A percentile compares a stretch with the other conserved stretches of the same genome.
phyloP scores from a whole-genome alignment of 1,284 basidiomycete species.

The Paramarasmius palmivorus region DNA sequence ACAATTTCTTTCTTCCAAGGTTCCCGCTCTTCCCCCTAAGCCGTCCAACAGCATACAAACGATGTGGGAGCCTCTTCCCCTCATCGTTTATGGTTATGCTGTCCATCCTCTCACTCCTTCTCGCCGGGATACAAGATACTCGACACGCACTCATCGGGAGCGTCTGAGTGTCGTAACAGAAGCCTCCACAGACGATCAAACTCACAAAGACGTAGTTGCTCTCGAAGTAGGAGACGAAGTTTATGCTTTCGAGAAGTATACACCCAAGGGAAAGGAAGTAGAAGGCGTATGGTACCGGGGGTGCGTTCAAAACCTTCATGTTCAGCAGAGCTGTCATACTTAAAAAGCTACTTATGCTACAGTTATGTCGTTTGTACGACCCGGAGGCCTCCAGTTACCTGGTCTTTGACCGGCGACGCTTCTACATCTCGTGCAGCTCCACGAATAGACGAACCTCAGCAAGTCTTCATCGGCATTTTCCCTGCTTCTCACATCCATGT shows the following conservation, averaged over 20 bases:
- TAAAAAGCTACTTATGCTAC: constrained; percentile 15
- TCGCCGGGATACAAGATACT: constrained; percentile 70
- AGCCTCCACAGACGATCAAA: constrained; percentile 63
- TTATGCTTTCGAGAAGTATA: constrained; percentile 93
- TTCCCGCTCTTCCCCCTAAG: constrained; percentile 2
- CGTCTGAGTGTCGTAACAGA: constrained; percentile 73
- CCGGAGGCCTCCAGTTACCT: constrained; percentile 66
- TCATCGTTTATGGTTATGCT: constrained; percentile 83
- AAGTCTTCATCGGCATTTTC: constrained; percentile 96
- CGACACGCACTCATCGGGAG: constrained; percentile 43
- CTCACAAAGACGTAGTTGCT: constrained; percentile 75
- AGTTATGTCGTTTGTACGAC: constrained; percentile 90
- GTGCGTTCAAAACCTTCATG: constrained; percentile 46
- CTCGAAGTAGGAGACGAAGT: constrained; percentile 94
- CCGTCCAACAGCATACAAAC: constrained; percentile 5
- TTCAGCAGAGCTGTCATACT: constrained; percentile 9
- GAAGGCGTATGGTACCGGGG: constrained; percentile 89
- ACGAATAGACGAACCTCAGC: constrained; percentile 72
- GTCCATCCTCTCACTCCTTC: constrained; percentile 75
- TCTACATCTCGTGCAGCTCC: constrained; percentile 51
- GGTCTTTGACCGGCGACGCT: constrained; percentile 57
- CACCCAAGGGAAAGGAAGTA: constrained; percentile 67
- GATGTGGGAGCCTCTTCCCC: constrained; percentile 76
- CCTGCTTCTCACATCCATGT: constrained; percentile 89
- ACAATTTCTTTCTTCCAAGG: constrained; percentile 9